phyloP scores from a whole-genome alignment of 2,329 filamentous ascomycete genomes.

The Fusarium sp. region DNA sequence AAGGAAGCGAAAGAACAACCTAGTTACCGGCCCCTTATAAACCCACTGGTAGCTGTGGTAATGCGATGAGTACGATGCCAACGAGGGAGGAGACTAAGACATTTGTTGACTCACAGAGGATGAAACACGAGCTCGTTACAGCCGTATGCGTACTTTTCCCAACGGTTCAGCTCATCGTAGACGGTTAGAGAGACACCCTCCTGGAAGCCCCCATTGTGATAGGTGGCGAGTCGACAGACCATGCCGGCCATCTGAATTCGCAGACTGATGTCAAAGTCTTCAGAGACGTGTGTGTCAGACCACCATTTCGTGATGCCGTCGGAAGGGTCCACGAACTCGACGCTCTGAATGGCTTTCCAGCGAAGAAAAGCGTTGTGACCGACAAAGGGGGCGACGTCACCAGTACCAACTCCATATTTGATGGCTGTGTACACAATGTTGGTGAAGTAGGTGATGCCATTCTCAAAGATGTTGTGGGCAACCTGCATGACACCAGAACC shows the following conservation, averaged over 20 bases:
- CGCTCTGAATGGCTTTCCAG: slow-evolving; percentile 61
- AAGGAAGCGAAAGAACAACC: slow-evolving; percentile 54
- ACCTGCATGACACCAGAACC: slow-evolving; percentile 83
- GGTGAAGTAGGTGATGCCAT: slow-evolving; percentile 81
- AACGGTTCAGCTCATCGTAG: slow-evolving; percentile 78
- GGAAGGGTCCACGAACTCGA: slow-evolving; percentile 35
- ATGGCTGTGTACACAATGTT: slow-evolving; percentile 82
- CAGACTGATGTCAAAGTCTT: slow-evolving; percentile 82
- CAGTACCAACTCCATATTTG: slow-evolving; percentile 75
- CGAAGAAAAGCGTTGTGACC: slow-evolving; percentile 82
- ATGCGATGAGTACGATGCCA: background rate
- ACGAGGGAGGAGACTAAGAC: background rate
- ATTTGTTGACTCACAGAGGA: slow-evolving; percentile 60
- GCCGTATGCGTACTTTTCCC: slow-evolving; percentile 81
- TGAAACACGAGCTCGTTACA: slow-evolving; percentile 79
- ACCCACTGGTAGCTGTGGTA: slow-evolving; percentile 62
- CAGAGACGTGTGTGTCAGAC: slow-evolving; percentile 81
- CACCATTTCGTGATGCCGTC: slow-evolving; percentile 75
- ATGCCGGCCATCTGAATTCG: slow-evolving; percentile 78
- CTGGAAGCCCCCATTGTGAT: slow-evolving; percentile 77
- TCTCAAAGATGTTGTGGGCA: slow-evolving; percentile 78
- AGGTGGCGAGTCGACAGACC: slow-evolving; percentile 75
- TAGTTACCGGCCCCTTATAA: slow-evolving; percentile 72
- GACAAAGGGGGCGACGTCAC: slow-evolving; percentile 81
- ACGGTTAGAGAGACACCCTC: slow-evolving; percentile 80